phyloP scores from a whole-genome alignment of 208 protist genomes.

The Crithidia brevicula region DNA sequence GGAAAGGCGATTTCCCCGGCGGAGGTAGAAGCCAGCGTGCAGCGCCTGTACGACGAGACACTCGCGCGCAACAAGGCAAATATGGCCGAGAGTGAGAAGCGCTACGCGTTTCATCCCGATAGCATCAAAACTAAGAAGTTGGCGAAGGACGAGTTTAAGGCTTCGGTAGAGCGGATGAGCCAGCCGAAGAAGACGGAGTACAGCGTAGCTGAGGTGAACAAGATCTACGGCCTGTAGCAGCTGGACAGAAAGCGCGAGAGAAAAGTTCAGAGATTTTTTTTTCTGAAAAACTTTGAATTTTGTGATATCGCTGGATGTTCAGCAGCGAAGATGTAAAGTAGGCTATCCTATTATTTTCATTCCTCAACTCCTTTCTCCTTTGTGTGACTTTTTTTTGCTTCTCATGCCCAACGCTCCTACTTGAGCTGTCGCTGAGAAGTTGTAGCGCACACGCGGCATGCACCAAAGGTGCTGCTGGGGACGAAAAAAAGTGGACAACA shows the following conservation, averaged over 20 bases:
- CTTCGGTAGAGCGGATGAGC: slow-evolving; percentile 67
- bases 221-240: slow-evolving; percentile 70
- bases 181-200: slow-evolving; percentile 83
- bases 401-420: no score
- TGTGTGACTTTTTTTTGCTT: no score
- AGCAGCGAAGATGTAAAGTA: no score
- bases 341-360: no score
- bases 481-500: no score
- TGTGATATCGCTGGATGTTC: no score
- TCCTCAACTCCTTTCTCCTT: no score
- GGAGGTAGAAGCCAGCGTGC: slow-evolving; percentile 55
- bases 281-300: no score
- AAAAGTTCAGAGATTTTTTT: no score
- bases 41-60: slow-evolving; percentile 75
- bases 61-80: slow-evolving; percentile 60
- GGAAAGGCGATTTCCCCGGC: slow-evolving; percentile 25
- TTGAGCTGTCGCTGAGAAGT: no score
- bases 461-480: no score
- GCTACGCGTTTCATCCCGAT: slow-evolving; percentile 62
- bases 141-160: slow-evolving; percentile 53
- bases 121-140: slow-evolving; percentile 51
- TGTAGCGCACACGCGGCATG: no score
- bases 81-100: slow-evolving; percentile 60
- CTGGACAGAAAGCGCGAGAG: not conserved
- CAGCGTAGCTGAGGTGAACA: slow-evolving; percentile 83